Evolutionary conservation across 441 rosid species (phyloP), one percentile per base, ranked within the genome.

Genomic region (Melastoma candidum): DNA sequence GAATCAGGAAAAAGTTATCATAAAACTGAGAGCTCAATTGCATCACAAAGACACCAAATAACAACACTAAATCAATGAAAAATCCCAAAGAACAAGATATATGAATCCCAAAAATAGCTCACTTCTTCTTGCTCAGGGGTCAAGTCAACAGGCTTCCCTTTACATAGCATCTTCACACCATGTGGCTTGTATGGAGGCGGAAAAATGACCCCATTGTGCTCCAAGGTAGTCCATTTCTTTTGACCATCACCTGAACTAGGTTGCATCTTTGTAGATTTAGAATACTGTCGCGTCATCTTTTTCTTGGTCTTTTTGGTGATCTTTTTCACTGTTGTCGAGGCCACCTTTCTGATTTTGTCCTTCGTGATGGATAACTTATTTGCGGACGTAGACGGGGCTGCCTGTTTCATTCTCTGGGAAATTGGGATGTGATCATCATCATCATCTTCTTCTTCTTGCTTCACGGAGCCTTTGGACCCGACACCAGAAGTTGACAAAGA

Each of bases 231-330:
- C 99, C 97, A 94, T 71, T 94, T 94, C 65, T 73, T 87, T 72
- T 94, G 99, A 44, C 99, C 99, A 77, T 94, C 99, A 45, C 90
- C 84, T 47, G 99, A 82, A 51, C 80, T 57, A 26, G 99, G 99
- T 13, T 72, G 68, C 56, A 78, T 58, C 68, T 72, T 87, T 0
- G 87, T 78, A 4, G 96, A 85, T 59, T 76, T 90, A 0, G 82
- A 79, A 70, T 85, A 90, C 65, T 85, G 72, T 22, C 74, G 79
- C 76, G 83, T 81, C 66, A 57, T 67, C 60, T 69, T 74, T 73
- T 82, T 87, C 70, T 77, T 80, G 61, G 53, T 63, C 14, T 68
- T 65, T 58, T 77, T 74, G 68, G 73, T 82, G 60, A 75, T 74
- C 48, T 96, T 78, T 36, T 36, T 36, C 14, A 36, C 1, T 9